Evolutionary conservation across 305 asterid genomes (phyloP).

Genomic region (Withania somnifera): DNA sequence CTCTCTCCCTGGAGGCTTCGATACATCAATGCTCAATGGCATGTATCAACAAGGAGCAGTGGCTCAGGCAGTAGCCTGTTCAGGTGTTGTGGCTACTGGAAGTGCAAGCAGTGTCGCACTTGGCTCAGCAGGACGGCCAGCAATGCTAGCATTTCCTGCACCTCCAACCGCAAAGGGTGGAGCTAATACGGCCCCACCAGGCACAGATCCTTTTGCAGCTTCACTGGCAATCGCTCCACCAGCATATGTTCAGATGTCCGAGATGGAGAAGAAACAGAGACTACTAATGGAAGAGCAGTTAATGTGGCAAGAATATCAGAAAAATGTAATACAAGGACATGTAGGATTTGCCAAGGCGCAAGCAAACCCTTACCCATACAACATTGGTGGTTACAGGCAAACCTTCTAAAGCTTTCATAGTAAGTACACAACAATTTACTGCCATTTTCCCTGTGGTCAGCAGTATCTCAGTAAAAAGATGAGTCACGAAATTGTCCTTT

Average conservation of each 20-base stretch:
- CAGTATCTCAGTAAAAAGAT: not conserved
- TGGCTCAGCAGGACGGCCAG: slow-evolving; percentile 78
- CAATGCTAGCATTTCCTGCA: slow-evolving; percentile 77
- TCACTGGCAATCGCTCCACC: slow-evolving; percentile 72
- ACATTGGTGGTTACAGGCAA: slow-evolving; percentile 37
- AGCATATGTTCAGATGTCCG: slow-evolving; percentile 85
- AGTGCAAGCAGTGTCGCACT: slow-evolving; percentile 79
- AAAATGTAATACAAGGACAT: slow-evolving; percentile 76
- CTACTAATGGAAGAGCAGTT: slow-evolving; percentile 60
- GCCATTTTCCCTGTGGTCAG: not conserved
- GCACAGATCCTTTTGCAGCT: slow-evolving; percentile 66
- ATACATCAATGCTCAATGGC: slow-evolving; percentile 53
- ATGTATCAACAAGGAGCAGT: slow-evolving; percentile 77
- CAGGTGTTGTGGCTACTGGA: slow-evolving; percentile 60
- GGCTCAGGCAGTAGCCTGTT: slow-evolving; percentile 41
- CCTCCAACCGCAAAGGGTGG: slow-evolving; percentile 40
- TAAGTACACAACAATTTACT: not conserved
- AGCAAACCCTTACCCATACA: slow-evolving; percentile 28
- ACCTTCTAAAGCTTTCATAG: slow-evolving; percentile 19
- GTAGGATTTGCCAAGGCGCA: slow-evolving; percentile 38
- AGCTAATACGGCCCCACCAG: not conserved
- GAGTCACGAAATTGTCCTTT: not conserved
- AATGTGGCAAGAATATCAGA: slow-evolving; percentile 78
- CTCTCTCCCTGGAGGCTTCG: slow-evolving; percentile 56
- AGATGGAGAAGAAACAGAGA: slow-evolving; percentile 80